phyloP scores from a whole-genome alignment of 257 asterid species.

The Orobanche coerulescens region DNA sequence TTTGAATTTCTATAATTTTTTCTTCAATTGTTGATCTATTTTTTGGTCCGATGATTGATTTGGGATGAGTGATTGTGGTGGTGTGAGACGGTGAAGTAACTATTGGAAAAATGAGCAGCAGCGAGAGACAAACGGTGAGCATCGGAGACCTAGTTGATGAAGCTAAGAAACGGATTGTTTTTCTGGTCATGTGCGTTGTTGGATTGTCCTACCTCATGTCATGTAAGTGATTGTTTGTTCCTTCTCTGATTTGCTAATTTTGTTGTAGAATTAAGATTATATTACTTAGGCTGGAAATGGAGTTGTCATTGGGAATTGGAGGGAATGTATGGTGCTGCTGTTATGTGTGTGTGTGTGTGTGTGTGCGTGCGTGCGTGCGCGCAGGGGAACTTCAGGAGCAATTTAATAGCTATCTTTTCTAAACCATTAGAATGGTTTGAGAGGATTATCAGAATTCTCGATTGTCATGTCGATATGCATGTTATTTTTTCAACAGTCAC shows the following conservation, averaged over 20 bases:
- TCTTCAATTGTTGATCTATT: background rate
- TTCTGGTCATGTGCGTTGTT: conserved; percentile 37
- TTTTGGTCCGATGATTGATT: background rate
- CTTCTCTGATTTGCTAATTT: conserved; percentile 1
- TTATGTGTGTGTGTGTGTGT: too few species aligned
- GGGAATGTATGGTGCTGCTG: background rate
- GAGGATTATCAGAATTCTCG: too few species aligned
- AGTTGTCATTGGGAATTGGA: conserved; percentile 9
- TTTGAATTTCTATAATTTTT: background rate
- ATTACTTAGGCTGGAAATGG: background rate
- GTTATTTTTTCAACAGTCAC: too few species aligned
- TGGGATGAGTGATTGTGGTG: conserved; percentile 23
- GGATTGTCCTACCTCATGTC: conserved; percentile 54
- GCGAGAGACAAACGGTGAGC: conserved; percentile 27
- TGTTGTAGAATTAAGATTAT: conserved; percentile 11
- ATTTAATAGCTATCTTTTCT: background rate
- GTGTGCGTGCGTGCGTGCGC: background rate
- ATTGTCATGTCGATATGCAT: too few species aligned
- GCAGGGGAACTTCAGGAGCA: background rate
- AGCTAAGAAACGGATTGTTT: conserved; percentile 44
- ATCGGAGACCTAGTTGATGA: conserved; percentile 44
- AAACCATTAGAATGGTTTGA: background rate
- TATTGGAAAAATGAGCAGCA: conserved; percentile 34
- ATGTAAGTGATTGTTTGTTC: conserved; percentile 31
- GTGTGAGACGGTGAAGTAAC: conserved; percentile 16